A percentile compares a stretch with the other conserved stretches of the same genome.
Evolutionary conservation across 108 stramenopile genomes (phyloP).

Genomic region (Skeletonema potamos): DNA sequence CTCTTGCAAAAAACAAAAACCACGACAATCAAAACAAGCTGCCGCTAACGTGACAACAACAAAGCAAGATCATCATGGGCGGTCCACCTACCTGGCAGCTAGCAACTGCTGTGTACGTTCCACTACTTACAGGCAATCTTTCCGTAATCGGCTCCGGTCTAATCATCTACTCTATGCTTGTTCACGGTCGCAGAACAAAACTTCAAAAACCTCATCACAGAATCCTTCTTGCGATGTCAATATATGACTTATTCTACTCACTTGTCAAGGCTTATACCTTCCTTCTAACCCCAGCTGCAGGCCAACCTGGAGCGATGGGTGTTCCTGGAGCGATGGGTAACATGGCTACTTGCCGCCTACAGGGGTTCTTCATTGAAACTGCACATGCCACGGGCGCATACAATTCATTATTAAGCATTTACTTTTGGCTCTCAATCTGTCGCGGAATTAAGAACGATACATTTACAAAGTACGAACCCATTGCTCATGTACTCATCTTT

Average conservation of each 20-base stretch:
- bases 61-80: no score
- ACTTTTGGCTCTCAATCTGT: constrained; percentile 21
- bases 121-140: constrained; percentile 2
- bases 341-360: constrained; percentile 8
- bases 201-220: constrained; percentile 2
- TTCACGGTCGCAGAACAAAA: neutral
- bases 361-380: constrained; percentile 14
- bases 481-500: neutral
- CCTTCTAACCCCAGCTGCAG: constrained; percentile 4
- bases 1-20: no score
- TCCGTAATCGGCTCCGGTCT: constrained; percentile 8
- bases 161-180: constrained; percentile 10
- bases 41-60: no score
- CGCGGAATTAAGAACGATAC: constrained; percentile 6
- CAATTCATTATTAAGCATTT: constrained; percentile 4
- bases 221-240: constrained; percentile 9
- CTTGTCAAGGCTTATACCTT: constrained; percentile 12
- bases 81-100: constrained; percentile 4
- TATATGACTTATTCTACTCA: constrained; percentile 2
- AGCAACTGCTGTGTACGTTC: neutral
- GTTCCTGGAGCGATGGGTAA: constrained; percentile 10
- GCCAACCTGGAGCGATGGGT: neutral
- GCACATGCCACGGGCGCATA: constrained; percentile 5
- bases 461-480: neutral
- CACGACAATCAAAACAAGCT: no score